A percentile compares a stretch with the other conserved stretches of the same genome.
These are phyloP conservation scores for Populus trichocarpa DNA, from an alignment of 441 rosid species.

Conservation along the genomic window DNA sequence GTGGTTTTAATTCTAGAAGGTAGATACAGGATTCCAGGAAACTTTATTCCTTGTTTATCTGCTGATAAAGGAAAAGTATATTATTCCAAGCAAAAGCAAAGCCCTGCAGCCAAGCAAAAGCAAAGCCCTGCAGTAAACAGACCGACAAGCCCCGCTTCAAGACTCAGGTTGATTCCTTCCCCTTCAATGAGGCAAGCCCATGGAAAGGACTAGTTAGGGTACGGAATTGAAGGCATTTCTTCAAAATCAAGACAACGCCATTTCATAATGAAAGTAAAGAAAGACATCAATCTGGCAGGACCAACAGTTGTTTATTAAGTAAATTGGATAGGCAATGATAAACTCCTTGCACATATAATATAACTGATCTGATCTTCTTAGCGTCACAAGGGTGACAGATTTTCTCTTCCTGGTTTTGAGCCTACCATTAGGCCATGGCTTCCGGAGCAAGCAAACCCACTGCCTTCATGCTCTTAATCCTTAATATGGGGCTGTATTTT, in stretches of 20 bases:
- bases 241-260: slow-evolving; percentile 23
- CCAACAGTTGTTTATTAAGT: not conserved
- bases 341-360: not conserved
- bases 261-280: not conserved
- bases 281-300: not conserved
- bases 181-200: slow-evolving; percentile 22
- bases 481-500: slow-evolving; percentile 69
- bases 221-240: slow-evolving; percentile 42
- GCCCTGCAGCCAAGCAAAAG: no score
- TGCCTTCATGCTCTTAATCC: slow-evolving; percentile 52
- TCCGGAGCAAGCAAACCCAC: slow-evolving; percentile 22
- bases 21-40: not conserved
- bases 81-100: no score
- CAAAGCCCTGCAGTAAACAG: not conserved
- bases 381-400: slow-evolving; percentile 13
- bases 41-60: slow-evolving; percentile 31
- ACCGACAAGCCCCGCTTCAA: not conserved
- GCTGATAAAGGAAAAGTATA: slow-evolving; percentile 18
- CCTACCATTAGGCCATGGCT: slow-evolving; percentile 41
- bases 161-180: slow-evolving; percentile 32
- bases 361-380: slow-evolving; percentile 6
- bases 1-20: not conserved
- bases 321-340: not conserved
- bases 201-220: not conserved
- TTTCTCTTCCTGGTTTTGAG: slow-evolving; percentile 1